Conservation (phyloP, 2,329 filamentous ascomycete genomes). For the Coniochaeta sp. region DNA sequence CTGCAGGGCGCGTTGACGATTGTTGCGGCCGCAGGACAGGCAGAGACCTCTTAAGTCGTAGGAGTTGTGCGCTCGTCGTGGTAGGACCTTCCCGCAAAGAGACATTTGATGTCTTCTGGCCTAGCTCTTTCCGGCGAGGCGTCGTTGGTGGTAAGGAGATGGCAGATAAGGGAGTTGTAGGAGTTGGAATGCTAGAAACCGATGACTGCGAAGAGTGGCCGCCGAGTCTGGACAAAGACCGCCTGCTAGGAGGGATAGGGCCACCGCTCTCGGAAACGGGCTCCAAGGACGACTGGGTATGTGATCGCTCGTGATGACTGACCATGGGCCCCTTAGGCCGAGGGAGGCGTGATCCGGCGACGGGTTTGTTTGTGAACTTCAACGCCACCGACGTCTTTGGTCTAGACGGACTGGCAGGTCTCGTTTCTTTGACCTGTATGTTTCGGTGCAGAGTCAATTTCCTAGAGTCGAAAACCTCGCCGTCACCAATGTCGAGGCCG, state of each 20-base stretch:
- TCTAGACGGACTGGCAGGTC: conserved; percentile 62
- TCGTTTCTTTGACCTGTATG: conserved; percentile 73
- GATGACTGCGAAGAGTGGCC: conserved; percentile 64
- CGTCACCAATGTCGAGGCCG: conserved; percentile 80
- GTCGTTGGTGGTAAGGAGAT: conserved; percentile 49
- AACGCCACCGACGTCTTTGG: conserved; percentile 73
- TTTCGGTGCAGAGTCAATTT: conserved; percentile 88
- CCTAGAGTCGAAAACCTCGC: conserved; percentile 70
- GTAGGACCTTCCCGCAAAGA: conserved; percentile 52
- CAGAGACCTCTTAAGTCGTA: conserved; percentile 59
- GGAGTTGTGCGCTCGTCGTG: conserved; percentile 58
- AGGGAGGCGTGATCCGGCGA: conserved; percentile 64
- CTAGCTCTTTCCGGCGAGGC: conserved; percentile 54
- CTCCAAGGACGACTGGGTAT: conserved; percentile 70
- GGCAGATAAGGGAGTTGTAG: conserved; percentile 50
- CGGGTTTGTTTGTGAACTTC: conserved; percentile 81
- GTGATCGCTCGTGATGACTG: conserved; percentile 61
- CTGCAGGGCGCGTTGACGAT: conserved; percentile 40
- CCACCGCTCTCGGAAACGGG: conserved; percentile 87
- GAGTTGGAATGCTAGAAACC: conserved; percentile 53
- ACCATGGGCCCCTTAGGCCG: conserved; percentile 64
- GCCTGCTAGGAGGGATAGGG: conserved; percentile 52
- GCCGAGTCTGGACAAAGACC: conserved; percentile 58
- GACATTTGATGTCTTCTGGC: conserved; percentile 45
- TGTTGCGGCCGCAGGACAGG: conserved; percentile 49